Conservation (phyloP, 768 basidiomycete species). For the Collybiopsis confluens region DNA sequence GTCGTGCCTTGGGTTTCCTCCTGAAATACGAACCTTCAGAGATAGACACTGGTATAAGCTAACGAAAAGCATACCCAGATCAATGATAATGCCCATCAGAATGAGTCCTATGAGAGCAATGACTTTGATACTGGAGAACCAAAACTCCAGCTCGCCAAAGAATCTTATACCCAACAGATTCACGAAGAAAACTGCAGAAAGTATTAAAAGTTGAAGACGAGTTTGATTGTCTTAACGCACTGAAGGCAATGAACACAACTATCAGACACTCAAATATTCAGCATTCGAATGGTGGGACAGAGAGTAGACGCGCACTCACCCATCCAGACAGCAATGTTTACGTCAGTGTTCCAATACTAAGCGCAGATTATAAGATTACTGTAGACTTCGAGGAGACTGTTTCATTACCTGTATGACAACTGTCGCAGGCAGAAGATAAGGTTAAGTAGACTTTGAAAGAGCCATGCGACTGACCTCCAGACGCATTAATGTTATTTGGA, state of each 20-base stretch:
- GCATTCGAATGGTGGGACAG: background rate
- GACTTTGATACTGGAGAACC: slow-evolving; percentile 67
- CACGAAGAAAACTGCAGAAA: slow-evolving; percentile 40
- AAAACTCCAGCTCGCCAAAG: slow-evolving; percentile 74
- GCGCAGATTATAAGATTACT: no score
- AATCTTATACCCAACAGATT: slow-evolving; percentile 62
- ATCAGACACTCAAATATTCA: slow-evolving; percentile 8
- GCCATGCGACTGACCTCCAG: slow-evolving; percentile 20
- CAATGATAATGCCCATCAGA: slow-evolving; percentile 59
- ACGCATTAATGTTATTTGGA: slow-evolving; percentile 62
- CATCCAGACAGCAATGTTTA: slow-evolving; percentile 47
- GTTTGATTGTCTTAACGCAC: slow-evolving; percentile 25
- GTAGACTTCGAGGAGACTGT: no score
- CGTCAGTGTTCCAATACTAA: slow-evolving; percentile 19
- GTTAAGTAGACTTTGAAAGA: no score
- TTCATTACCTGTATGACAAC: no score
- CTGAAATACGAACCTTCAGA: slow-evolving; percentile 30
- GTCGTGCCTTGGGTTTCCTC: slow-evolving; percentile 43
- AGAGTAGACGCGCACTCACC: slow-evolving; percentile 27
- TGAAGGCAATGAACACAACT: slow-evolving; percentile 58
- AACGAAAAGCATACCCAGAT: slow-evolving; percentile 50
- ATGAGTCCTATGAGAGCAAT: slow-evolving; percentile 45
- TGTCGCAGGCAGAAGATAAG: no score
- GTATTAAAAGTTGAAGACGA: no score
- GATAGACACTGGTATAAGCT: slow-evolving; percentile 30